phyloP scores from a whole-genome alignment of 345 rosid species.

The Xanthoceras sorbifolium region DNA sequence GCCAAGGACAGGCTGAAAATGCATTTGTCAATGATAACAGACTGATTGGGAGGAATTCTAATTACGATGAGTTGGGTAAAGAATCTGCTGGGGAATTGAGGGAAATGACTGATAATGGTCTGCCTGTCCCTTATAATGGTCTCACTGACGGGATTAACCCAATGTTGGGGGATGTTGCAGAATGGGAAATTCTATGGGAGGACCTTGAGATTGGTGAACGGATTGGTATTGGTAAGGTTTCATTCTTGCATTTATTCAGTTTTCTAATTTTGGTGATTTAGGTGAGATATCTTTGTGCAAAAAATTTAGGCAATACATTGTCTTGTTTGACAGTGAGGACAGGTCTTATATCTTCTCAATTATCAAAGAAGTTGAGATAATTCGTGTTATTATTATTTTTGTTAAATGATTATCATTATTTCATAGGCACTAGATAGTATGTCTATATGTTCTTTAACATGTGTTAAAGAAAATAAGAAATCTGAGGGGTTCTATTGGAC shows the following conservation, averaged over 20 bases:
- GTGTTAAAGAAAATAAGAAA: neutral
- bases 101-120: conserved; percentile 34
- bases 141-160: conserved; percentile 58
- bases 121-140: conserved; percentile 39
- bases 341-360: neutral
- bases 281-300: neutral
- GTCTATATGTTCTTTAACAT: neutral
- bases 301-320: neutral
- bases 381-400: neutral
- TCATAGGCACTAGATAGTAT: neutral
- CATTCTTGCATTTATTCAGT: neutral
- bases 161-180: conserved; percentile 74
- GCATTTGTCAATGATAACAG: conserved; percentile 28
- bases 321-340: neutral
- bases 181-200: conserved; percentile 95
- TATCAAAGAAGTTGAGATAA: neutral
- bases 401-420: neutral
- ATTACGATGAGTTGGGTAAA: conserved; percentile 31
- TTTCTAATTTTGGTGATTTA: neutral
- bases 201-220: conserved; percentile 96
- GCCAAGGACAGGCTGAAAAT: conserved; percentile 38
- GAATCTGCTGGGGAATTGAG: conserved; percentile 38
- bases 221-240: conserved; percentile 89
- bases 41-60: conserved; percentile 20
- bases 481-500: neutral